Conservation (phyloP, 768 basidiomycete genomes). For the Kwoniella dendrophila region DNA sequence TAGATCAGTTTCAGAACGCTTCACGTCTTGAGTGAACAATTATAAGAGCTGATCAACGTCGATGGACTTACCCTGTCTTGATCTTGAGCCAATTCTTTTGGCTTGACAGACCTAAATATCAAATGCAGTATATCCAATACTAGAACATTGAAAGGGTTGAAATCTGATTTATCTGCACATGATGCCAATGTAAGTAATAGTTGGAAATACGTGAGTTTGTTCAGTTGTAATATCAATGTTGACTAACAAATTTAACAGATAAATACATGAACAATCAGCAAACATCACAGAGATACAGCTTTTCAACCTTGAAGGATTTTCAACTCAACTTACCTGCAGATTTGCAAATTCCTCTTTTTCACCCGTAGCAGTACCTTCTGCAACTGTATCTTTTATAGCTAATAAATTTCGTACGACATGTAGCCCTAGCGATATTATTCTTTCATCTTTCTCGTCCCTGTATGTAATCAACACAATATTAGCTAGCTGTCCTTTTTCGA, state of each 20-base stretch:
- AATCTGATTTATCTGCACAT: slow-evolving; percentile 75
- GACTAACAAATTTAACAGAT: slow-evolving; percentile 56
- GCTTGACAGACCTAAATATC: slow-evolving; percentile 76
- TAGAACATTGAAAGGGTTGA: slow-evolving; percentile 83
- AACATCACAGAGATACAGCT: too few species aligned
- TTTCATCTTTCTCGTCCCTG: slow-evolving; percentile 75
- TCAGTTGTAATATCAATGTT: slow-evolving; percentile 70
- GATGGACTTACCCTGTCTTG: slow-evolving; percentile 46
- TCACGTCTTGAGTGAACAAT: background rate
- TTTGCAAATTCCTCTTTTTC: slow-evolving; percentile 77
- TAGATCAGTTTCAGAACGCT: background rate
- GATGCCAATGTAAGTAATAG: slow-evolving; percentile 83
- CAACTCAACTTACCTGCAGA: slow-evolving; percentile 66
- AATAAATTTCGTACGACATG: slow-evolving; percentile 91
- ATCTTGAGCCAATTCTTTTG: slow-evolving; percentile 59
- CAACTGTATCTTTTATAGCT: slow-evolving; percentile 83
- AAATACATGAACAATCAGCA: background rate
- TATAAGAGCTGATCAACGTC: background rate
- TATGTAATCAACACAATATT: background rate
- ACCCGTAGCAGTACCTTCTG: slow-evolving; percentile 70
- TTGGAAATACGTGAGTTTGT: slow-evolving; percentile 72
- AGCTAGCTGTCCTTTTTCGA: background rate
- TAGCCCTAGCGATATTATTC: slow-evolving; percentile 83
- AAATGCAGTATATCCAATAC: slow-evolving; percentile 92
- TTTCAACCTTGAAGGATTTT: too few species aligned